Conservation (phyloP, 495 filamentous ascomycete species). For the Sporormia fimetaria region DNA sequence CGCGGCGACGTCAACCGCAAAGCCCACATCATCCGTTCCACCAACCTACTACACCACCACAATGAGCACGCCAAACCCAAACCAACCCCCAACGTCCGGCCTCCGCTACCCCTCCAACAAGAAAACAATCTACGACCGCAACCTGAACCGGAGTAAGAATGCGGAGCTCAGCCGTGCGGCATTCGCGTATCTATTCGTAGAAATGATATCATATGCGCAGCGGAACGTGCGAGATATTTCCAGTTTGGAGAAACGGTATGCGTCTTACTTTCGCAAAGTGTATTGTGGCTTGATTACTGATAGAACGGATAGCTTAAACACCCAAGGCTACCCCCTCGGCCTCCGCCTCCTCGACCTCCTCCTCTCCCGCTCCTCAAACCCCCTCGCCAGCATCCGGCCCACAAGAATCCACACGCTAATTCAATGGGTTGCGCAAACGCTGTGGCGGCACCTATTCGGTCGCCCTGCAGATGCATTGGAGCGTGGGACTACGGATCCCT, state of each 20-base stretch:
- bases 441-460: conserved; percentile 87
- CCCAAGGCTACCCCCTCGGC: conserved; percentile 89
- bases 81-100: conserved; percentile 42
- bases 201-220: conserved; percentile 96
- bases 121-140: conserved; percentile 96
- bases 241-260: conserved; percentile 81
- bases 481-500: conserved; percentile 65
- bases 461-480: conserved; percentile 87
- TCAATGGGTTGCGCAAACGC: conserved; percentile 80
- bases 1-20: too few relatives aligned
- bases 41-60: too few relatives aligned
- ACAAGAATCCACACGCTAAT: conserved; percentile 83
- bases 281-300: conserved; percentile 8
- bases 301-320: conserved; percentile 55
- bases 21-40: too few relatives aligned
- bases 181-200: conserved; percentile 90
- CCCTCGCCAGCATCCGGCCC: conserved; percentile 59
- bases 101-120: conserved; percentile 87
- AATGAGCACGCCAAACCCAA: too few relatives aligned
- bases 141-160: conserved; percentile 76
- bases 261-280: background rate
- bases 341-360: conserved; percentile 91
- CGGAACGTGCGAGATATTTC: conserved; percentile 79
- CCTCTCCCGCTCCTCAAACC: conserved; percentile 58
- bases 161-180: conserved; percentile 80